Conservation (phyloP, 1,284 basidiomycete genomes). For the Mycena sp. region DNA sequence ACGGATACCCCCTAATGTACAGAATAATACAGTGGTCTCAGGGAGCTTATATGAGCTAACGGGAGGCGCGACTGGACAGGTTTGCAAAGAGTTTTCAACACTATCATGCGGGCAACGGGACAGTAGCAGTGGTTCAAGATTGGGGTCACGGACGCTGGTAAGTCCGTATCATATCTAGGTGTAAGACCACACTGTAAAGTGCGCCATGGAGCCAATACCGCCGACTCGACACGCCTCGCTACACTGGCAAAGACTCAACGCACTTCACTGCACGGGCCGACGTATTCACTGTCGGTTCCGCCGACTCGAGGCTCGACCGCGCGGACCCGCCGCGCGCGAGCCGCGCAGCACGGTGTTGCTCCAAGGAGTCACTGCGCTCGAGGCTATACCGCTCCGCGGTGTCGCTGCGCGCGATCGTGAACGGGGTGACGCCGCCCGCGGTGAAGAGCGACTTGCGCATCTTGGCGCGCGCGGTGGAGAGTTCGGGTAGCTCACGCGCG, state of each 20-base stretch:
- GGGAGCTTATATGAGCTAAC: no score
- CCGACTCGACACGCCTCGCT: no score
- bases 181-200: no score
- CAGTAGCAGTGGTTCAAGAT: no score
- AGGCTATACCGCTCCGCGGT: constrained; percentile 14
- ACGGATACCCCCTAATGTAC: no score
- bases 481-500: constrained; percentile 25
- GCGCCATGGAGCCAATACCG: no score
- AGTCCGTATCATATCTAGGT: no score
- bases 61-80: no score
- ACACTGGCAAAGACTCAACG: neutral
- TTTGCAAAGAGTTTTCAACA: no score
- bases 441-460: constrained; percentile 21
- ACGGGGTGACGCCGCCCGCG: constrained; percentile 25
- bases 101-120: no score
- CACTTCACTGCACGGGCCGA: neutral
- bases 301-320: constrained; percentile 4
- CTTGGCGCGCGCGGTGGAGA: constrained; percentile 24
- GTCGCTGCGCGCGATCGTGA: constrained; percentile 23
- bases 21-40: no score
- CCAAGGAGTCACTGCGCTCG: constrained; percentile 20
- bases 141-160: no score
- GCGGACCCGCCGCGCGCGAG: constrained; percentile 7
- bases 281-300: neutral
- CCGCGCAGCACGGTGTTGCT: constrained; percentile 9